Conservation (phyloP, 768 basidiomycete species). For the Kwoniella sp. region DNA sequence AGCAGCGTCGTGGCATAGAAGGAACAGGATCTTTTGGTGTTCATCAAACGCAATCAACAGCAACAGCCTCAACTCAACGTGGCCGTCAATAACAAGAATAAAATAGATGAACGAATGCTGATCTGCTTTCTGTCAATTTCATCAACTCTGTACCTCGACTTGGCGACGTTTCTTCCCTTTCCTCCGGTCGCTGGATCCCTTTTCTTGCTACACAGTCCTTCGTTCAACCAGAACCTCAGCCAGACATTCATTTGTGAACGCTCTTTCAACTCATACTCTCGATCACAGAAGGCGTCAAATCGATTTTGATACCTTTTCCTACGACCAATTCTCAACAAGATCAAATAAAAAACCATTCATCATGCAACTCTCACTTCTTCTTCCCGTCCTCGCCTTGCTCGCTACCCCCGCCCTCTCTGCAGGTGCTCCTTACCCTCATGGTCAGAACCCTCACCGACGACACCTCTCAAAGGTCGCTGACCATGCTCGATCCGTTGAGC, state of each 20-base stretch:
- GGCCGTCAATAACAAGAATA: background rate
- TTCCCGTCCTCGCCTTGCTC: slow-evolving; percentile 33
- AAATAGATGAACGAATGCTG: background rate
- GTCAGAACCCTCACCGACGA: slow-evolving; percentile 23
- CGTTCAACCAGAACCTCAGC: background rate
- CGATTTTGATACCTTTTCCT: slow-evolving; percentile 10
- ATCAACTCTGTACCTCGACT: background rate
- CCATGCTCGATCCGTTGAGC: slow-evolving; percentile 23
- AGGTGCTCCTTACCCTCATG: slow-evolving; percentile 17
- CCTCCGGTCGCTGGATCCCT: background rate
- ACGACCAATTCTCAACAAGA: slow-evolving; percentile 1
- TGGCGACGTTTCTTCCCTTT: slow-evolving; percentile 1
- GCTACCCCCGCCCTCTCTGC: slow-evolving; percentile 21
- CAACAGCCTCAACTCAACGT: background rate
- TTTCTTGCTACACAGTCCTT: background rate
- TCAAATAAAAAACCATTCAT: slow-evolving; percentile 9
- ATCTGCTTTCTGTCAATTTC: background rate
- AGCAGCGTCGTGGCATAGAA: too few species aligned
- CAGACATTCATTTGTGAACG: slow-evolving; percentile 22
- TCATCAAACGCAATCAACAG: background rate
- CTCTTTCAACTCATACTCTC: slow-evolving; percentile 13
- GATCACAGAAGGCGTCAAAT: background rate
- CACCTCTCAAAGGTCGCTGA: slow-evolving; percentile 19
- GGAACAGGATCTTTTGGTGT: background rate
- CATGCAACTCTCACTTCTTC: slow-evolving; percentile 38